Evolutionary conservation across 768 basidiomycete genomes (phyloP), one percentile per base, ranked within the genome.

Genomic region (Filobasidium wieringae): DNA sequence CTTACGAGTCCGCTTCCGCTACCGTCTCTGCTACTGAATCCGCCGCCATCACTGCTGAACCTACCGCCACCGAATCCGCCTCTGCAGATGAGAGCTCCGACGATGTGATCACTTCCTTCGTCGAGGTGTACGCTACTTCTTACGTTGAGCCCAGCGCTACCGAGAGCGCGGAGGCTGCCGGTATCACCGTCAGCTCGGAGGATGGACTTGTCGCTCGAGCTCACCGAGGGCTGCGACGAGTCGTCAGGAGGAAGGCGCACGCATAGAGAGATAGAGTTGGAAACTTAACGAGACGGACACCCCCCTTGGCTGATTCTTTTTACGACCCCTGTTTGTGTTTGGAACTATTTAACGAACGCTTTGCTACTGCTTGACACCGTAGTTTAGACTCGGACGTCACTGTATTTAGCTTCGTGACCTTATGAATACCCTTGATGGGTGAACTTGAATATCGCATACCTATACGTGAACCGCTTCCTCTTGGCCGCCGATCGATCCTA

Each of bases 81-180:
- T n/a, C 29, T 17, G 27, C 32, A n/a, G 39, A 17, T 19, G 24
- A n/a, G 7, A 47, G 32, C 43, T 31, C 17, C 24, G 24, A 7
- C 8, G 56, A 50, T 3, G 32, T 22, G 15, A 19, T 51, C 34
- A 57, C 56, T 36, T 57, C 56, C 12, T 57, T 51, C 49, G 56
- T 57, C 36, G 56, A 57, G 11, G 56, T 30, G n/a, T 50, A 50
- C 47, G 56, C 33, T 5, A 57, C 56, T 26, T 33, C 32, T 17
- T 57, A 57, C 49, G 56, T 57, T 4, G 43, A 51, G 34, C 56
- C 56, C n/a, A 50, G 47, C 14, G 49, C 53, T 4, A 17, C 27
- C 37, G 53, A 47, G 43, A 27, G 22, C 5, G 29, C 43, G 14
- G 5, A 19, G 22, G 14, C 43, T 4, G 43, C 36, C n/a, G 36